Conservation (phyloP, 495 filamentous ascomycete genomes). For the Elasticomyces elasticus region DNA sequence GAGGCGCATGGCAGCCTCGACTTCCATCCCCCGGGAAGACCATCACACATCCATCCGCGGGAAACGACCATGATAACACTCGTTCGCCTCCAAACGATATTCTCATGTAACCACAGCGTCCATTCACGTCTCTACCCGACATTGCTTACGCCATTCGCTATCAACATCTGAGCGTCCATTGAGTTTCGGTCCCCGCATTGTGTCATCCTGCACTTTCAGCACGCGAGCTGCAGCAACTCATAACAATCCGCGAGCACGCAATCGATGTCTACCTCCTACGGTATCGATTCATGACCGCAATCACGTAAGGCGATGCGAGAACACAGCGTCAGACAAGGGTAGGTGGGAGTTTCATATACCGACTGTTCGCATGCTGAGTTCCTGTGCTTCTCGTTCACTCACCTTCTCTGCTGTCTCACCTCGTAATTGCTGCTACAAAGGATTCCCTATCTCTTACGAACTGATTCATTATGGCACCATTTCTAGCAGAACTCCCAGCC, state of each 20-base stretch:
- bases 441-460: too few relatives aligned
- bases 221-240: neutral
- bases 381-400: neutral
- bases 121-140: too few relatives aligned
- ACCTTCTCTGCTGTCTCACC: neutral
- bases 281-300: neutral
- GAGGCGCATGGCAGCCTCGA: neutral
- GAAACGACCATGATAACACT: too few relatives aligned
- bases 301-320: neutral
- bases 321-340: neutral
- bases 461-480: constrained; percentile 15
- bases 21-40: too few relatives aligned
- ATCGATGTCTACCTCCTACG: neutral
- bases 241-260: neutral
- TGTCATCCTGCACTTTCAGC: neutral
- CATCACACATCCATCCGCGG: too few relatives aligned
- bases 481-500: neutral
- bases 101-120: too few relatives aligned
- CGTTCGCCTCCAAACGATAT: too few relatives aligned
- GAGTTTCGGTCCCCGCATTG: neutral
- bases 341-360: too few relatives aligned
- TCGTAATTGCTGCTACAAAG: too few relatives aligned
- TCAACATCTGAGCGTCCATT: neutral
- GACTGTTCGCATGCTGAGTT: neutral
- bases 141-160: neutral